Evolutionary conservation across 2,329 filamentous ascomycete species (phyloP), one percentile per base, ranked within the genome.

Genomic region (Verticillium isaacii): DNA sequence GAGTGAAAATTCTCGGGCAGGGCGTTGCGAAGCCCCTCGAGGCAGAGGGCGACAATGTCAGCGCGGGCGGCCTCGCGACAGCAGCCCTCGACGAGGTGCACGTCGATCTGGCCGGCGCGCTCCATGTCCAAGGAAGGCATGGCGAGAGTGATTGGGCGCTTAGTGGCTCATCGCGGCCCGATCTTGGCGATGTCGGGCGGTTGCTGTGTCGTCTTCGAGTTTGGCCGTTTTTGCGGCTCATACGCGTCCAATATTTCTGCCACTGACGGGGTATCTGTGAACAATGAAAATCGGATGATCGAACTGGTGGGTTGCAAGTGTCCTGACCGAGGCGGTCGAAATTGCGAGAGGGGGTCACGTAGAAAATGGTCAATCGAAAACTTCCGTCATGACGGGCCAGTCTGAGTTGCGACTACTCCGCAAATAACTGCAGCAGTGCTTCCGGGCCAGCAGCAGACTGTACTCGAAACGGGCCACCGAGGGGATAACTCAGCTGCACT

Each of bases 1-100:
- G 79, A 73, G 52, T 80, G 78, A 63, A 78, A 77, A 3, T 72
- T 67, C 52, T 81, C 77, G 2, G 76, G 66, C 3, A 88, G 69
- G 11, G 74, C 72, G 62, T 71, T 70, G 54, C 82, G 78, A 36
- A 88, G 75, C 7, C 77, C 78, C 37, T 85, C 76, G 14, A 88
- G 77, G 41, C 76, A 74, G 19, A 74, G 66, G 41, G 78, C 76
- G 52, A 84, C 79, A 14, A 77, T 66, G 58, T 84, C 80, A 59
- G 81, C 82, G 64, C 80, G 76, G 61, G 83, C 77, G 29, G 85
- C 83, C 72, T 87, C 84, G 60, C 74, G 68, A 66, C 77, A 84
- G 68, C 85, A 87, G 37, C 83, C 82, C 62, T 77, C 73, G 39
- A 86, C 75, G 25, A 85, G 73, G 23, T 77, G 72, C 23, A 70